phyloP scores from a whole-genome alignment of 805 yeast genomes.

The Cephaloascus fragrans region DNA sequence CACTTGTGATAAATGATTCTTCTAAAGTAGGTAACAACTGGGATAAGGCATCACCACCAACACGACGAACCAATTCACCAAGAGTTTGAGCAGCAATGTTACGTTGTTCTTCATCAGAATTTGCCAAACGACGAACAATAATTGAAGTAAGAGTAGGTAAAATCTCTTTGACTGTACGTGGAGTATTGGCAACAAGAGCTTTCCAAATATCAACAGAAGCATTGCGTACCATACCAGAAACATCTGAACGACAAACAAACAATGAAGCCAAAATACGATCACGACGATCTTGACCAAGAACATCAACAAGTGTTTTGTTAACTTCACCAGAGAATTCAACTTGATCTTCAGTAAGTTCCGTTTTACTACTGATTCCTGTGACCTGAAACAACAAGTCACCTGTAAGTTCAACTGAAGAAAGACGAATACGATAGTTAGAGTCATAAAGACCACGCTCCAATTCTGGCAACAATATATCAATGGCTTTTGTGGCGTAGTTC shows the following conservation, averaged over 20 bases:
- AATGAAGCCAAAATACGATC: slow-evolving; percentile 78
- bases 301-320: slow-evolving; percentile 57
- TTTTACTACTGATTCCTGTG: slow-evolving; percentile 78
- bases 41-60: slow-evolving; percentile 78
- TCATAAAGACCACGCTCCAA: slow-evolving; percentile 84
- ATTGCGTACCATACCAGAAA: slow-evolving; percentile 75
- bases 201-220: slow-evolving; percentile 95
- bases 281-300: slow-evolving; percentile 81
- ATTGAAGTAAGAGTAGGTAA: slow-evolving; percentile 73
- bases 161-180: slow-evolving; percentile 87
- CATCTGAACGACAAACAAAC: slow-evolving; percentile 90
- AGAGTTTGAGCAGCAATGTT: slow-evolving; percentile 86
- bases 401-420: slow-evolving; percentile 88
- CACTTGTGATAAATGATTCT: slow-evolving; percentile 48
- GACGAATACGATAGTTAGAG: slow-evolving; percentile 73
- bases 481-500: slow-evolving; percentile 87
- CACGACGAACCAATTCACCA: slow-evolving; percentile 91
- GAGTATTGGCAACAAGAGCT: slow-evolving; percentile 91
- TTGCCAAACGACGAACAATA: slow-evolving; percentile 75
- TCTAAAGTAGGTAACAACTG: slow-evolving; percentile 81
- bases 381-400: slow-evolving; percentile 93
- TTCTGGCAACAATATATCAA: slow-evolving; percentile 89
- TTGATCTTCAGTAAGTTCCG: slow-evolving; percentile 53
- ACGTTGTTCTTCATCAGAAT: slow-evolving; percentile 70
- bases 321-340: slow-evolving; percentile 38